Conservation (phyloP, 2,329 filamentous ascomycete species). For the Cercospora janseana region DNA sequence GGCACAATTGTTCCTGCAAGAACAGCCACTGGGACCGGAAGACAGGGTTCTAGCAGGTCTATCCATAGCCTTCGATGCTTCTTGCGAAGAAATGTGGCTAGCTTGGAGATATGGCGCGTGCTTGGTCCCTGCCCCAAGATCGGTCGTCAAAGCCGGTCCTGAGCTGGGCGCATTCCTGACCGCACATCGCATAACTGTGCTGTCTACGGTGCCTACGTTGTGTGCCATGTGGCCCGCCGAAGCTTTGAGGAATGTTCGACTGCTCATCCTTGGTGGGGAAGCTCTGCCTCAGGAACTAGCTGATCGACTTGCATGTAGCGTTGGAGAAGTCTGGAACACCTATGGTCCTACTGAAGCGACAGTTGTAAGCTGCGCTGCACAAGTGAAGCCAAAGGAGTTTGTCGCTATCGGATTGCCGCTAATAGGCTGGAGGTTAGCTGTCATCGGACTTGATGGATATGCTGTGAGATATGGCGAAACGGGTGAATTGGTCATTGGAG, state of each 20-base stretch:
- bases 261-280: conserved; percentile 10
- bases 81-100: conserved; percentile 12
- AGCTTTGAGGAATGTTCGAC: background rate
- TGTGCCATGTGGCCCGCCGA: conserved; percentile 2
- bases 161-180: conserved; percentile 4
- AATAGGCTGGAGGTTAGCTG: conserved; percentile 13
- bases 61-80: conserved; percentile 9
- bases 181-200: conserved; percentile 2
- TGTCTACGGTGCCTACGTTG: conserved; percentile 7
- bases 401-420: conserved; percentile 11
- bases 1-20: conserved; percentile 4
- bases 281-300: conserved; percentile 3
- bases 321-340: conserved; percentile 9
- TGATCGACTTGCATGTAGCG: background rate
- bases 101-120: conserved; percentile 8
- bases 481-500: conserved; percentile 14
- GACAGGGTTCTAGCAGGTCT: conserved; percentile 7
- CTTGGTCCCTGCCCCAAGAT: conserved; percentile 1
- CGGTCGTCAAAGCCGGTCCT: conserved; percentile 4
- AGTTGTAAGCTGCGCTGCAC: conserved; percentile 7
- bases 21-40: conserved; percentile 4
- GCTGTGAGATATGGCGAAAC: conserved; percentile 12
- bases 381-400: conserved; percentile 1
- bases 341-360: conserved; percentile 8
- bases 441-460: conserved; percentile 1